Conservation (phyloP, 345 rosid genomes). For the Dimocarpus longan region DNA sequence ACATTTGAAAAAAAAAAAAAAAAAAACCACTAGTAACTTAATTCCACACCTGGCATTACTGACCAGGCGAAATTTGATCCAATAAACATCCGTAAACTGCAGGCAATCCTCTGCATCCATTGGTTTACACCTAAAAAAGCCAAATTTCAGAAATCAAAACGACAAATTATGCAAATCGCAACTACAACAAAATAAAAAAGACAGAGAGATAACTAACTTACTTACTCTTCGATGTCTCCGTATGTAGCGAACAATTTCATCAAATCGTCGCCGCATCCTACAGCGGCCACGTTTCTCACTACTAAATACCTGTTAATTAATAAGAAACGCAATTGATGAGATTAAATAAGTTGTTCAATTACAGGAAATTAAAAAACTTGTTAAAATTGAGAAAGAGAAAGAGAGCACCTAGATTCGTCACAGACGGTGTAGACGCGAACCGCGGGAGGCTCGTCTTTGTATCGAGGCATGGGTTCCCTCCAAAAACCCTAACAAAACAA, state of each 20-base stretch:
- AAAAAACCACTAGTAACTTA: not conserved
- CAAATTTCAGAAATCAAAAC: not conserved
- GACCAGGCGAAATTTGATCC: constrained; percentile 69
- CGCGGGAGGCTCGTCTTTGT: constrained; percentile 65
- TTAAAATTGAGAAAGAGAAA: not conserved
- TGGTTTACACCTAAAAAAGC: constrained; percentile 62
- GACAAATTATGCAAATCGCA: not conserved
- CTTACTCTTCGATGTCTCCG: constrained; percentile 89
- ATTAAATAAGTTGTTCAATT: not conserved
- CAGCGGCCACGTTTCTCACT: constrained; percentile 85
- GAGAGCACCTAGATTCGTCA: constrained; percentile 71
- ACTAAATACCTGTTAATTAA: constrained; percentile 59
- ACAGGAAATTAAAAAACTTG: not conserved
- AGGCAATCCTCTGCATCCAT: constrained; percentile 94
- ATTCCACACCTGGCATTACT: constrained; percentile 68
- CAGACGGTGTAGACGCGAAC: constrained; percentile 85
- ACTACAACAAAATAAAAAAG: not conserved
- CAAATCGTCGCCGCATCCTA: constrained; percentile 93
- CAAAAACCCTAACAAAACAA: not conserved
- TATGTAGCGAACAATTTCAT: constrained; percentile 64
- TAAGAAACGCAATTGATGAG: not conserved
- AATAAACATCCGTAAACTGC: constrained; percentile 76
- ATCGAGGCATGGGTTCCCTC: constrained; percentile 51
- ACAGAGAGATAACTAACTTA: constrained; percentile 2
- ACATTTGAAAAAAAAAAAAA: too few species aligned